These are phyloP conservation scores for Castanea crenata DNA, from an alignment of 306 rosid genomes.

Conservation along the genomic window DNA sequence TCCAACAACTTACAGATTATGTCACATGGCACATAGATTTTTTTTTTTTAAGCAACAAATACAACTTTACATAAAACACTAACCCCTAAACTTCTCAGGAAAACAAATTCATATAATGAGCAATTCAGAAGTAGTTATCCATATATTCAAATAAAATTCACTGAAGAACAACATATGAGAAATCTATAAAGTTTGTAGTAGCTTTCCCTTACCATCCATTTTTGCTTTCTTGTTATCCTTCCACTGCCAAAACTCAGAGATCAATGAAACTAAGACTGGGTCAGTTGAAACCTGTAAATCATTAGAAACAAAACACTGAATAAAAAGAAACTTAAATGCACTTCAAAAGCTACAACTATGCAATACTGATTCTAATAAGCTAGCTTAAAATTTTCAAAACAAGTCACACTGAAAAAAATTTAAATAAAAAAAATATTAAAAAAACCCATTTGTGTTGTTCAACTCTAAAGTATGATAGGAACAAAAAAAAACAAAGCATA, in stretches of 20 bases:
- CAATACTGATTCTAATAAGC: not conserved
- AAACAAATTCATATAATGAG: not conserved
- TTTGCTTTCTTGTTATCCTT: not conserved
- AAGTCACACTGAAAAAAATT: not conserved
- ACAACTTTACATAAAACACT: not conserved
- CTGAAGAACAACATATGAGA: not conserved
- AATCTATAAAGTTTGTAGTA: not conserved
- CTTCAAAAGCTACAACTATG: not conserved
- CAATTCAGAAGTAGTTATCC: not conserved
- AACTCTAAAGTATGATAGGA: too few species aligned
- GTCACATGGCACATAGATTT: not conserved
- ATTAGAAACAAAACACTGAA: not conserved
- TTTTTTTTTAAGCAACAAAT: not conserved
- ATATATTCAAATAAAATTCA: not conserved
- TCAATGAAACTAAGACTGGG: not conserved
- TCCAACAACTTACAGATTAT: not conserved
- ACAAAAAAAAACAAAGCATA: too few species aligned
- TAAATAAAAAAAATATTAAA: too few species aligned
- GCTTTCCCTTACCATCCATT: slow-evolving; percentile 12
- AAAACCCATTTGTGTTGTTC: too few species aligned
- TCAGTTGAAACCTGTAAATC: not conserved
- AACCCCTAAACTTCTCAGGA: not conserved
- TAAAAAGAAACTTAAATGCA: not conserved
- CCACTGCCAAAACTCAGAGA: not conserved
- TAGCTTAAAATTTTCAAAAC: not conserved